Base-by-base conservation (phyloP, 1,284 basidiomycete genomes). In the Somion occarium region DNA sequence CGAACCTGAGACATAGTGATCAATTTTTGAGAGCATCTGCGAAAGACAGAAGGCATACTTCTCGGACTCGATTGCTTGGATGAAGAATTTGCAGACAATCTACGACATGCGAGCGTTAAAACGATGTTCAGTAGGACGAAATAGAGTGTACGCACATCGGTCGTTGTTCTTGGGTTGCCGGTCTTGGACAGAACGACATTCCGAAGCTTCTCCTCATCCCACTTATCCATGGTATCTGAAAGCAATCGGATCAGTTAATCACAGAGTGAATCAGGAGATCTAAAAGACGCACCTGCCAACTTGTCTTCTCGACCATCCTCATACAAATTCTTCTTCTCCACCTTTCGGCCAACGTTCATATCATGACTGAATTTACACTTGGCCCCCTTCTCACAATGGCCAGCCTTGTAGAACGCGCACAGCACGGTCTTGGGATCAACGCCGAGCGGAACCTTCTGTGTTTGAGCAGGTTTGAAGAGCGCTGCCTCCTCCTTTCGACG, bases 351-450 rank as follows among this genome's bases (percentile, higher is more conserved):
- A 19, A 97, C 83, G 62, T 98, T 82, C 54, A 83, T 60, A 72
- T 97, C 87, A 70, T 99, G 96, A 56, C 92, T 96, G 71, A 95
- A 98, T 75, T 97, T 98, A 75, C 94, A 97, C 72, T 93, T 93
- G 67, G 59, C 83, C 24, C 88, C 93, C 73, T 96, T 97, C 30
- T 93, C 90, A 64, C 94, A 98, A 48, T 73, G 75, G 4, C 94
- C 94, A 5, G 86, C 85, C 72, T 97, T 96, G 78, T 78, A 93
- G 73, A 87, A 96, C 25, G 79, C 83, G 66, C 94, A 97, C 15
- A 97, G 74, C 38, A 96, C 73, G 22, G 90, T 92, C 76, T 96
- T 96, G 19, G 94, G 94, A 69, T 96, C 93, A 43, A 95, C 93
- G 34, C 96, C 96, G 57, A 98, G 95, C 0, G 96, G 93, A 30